Base-by-base conservation (phyloP, 805 yeast genomes). In the Candida mattraensis region DNA sequence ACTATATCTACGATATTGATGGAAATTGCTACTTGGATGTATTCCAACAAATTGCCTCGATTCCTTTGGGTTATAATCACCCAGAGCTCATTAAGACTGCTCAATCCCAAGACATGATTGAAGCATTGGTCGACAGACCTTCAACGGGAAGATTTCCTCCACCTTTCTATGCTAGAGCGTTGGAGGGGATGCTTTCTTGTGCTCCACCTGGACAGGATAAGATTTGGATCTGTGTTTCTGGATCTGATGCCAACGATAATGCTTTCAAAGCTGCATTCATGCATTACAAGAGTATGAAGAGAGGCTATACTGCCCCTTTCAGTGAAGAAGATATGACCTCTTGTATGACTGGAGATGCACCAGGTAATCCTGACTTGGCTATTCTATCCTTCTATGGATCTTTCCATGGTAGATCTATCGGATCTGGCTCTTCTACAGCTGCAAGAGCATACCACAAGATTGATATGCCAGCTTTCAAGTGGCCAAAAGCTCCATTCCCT, bases 191-290 rank as follows among this genome's bases (percentile, higher is more conserved):
- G 28, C 63, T 80, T 45, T 72, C 77, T 16, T 80, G 78, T 33
- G 85, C 86, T 23, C 87, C 86, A 36, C 69, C 72, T 36, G 84
- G 84, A 9, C 70, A 73, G 57, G 57, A 61, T 36, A 66, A 70
- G 44, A 75, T 80, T 15, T 78, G 84, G 80, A 76, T 83, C 12
- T 81, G 82, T 6, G 67, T 77, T 32, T 69, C 80, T 12, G 86
- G 87, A 30, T 78, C 86, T 3, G 79, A 75, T 57, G 86, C 86
- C 35, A 80, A 80, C 48, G 87, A 80, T 55, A 69, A 78, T 41
- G 87, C 87, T 1, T 78, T 69, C 61, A 80, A 80, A 50, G 87
- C 87, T 11, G 85, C 83, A 2, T 78, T 78, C 54, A 78, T 80
- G 75, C 76, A 72, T 56, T 78, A 74, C 47, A 70, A 76, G 19